Evolutionary conservation across 257 asterid species (phyloP), one percentile per base, ranked within the genome.

Genomic region (Solanum pennellii): DNA sequence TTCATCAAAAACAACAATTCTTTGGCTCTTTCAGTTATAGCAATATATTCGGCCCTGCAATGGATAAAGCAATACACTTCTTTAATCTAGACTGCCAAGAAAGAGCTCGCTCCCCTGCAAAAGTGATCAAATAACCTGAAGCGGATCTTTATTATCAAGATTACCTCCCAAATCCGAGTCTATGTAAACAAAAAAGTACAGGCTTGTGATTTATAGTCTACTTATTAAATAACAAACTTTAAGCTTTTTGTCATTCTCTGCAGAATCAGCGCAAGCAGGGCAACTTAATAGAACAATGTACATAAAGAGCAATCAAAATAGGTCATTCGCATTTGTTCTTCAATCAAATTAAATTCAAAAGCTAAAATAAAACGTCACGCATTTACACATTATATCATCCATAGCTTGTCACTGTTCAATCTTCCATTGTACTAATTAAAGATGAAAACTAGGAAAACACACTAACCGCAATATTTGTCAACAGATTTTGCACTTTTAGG

Each of bases 391-490:
- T 76, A 41, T 23, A 76, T 41, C 59, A 12, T 21, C 33, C 1
- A 13, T 44, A n/a, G 15, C 35, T 21, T 74, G 52, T 39, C 52
- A 74, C 49, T 74, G 18, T 21, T 68, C 83, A 23, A 39, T 39
- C 56, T 23, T 39, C n/a, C 33, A 75, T 75, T 75, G 56, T 12
- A 75, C 47, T 31, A 5, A 47, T 47, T 47, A 47, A 47, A 49
- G 3, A 15, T 14, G 21, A 49, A 15, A 49, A 49, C 18, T 49
- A 49, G 8, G 9, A 49, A 49, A 49, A 49, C 59, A 49, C 84
- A 86, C 94, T 91, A 42, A 96, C 99, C 98, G 87, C 87, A 91
- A 88, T 91, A 92, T 87, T 83, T 91, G 27, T 90, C 87, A 49
- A 69, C 79, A 41, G 95, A 92, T 87, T 88, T 92, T 42, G 35